phyloP scores from a whole-genome alignment of 768 basidiomycete species.

The Chalciporus chontae region DNA sequence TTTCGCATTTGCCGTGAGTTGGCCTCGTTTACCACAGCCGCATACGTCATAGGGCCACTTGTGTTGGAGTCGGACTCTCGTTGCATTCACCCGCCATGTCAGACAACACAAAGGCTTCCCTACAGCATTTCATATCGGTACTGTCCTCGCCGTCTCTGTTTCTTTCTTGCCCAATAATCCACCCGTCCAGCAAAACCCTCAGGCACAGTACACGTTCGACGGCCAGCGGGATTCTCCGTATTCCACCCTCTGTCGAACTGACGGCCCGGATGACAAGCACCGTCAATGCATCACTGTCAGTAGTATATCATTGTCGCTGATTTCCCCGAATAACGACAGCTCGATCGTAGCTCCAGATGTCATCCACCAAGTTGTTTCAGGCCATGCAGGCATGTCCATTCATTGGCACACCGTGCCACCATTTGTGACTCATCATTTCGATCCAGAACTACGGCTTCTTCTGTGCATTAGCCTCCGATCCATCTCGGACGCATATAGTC shows the following conservation, averaged over 20 bases:
- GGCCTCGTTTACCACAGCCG: conserved; percentile 8
- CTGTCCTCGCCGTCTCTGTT: conserved; percentile 9
- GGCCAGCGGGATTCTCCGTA: conserved; percentile 53
- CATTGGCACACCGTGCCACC: not conserved
- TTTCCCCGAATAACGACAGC: conserved; percentile 10
- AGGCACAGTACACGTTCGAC: conserved; percentile 58
- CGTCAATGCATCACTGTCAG: conserved; percentile 57
- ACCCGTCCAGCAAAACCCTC: conserved; percentile 27
- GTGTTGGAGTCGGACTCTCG: not conserved
- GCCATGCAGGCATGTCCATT: conserved; percentile 61
- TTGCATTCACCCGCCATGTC: conserved; percentile 20
- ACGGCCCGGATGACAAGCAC: conserved; percentile 29
- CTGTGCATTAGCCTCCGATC: conserved; percentile 66
- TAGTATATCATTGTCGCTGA: conserved; percentile 1
- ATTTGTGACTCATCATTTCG: conserved; percentile 5
- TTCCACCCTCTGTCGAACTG: conserved; percentile 57
- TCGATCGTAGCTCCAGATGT: conserved; percentile 52
- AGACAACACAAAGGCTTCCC: conserved; percentile 25
- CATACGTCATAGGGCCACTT: conserved; percentile 22
- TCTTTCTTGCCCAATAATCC: conserved; percentile 1
- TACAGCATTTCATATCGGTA: conserved; percentile 44
- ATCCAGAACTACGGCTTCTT: conserved; percentile 62
- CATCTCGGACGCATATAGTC: conserved; percentile 60
- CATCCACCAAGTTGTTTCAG: conserved; percentile 57
- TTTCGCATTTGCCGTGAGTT: not conserved